Conservation (phyloP, 768 basidiomycete species). For the Rhizopogon salebrosus region DNA sequence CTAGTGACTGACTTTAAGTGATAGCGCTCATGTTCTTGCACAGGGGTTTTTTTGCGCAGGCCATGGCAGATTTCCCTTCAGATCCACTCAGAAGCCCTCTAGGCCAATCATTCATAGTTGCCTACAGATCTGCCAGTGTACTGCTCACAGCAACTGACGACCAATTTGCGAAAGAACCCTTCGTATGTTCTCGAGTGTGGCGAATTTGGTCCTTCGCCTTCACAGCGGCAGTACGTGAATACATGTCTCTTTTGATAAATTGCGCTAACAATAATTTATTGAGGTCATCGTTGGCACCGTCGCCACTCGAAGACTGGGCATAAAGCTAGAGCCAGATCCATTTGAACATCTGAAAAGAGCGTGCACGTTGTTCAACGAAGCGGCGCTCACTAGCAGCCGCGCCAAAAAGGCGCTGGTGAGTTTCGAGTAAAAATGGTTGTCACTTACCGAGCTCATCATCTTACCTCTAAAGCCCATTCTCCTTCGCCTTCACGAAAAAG, state of each 20-base stretch:
- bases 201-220: constrained; percentile 55
- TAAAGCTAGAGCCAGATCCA: constrained; percentile 42
- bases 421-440: background rate
- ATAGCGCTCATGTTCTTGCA: constrained; percentile 52
- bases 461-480: constrained; percentile 35
- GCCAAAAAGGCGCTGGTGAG: constrained; percentile 45
- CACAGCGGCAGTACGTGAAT: constrained; percentile 42
- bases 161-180: constrained; percentile 40
- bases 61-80: constrained; percentile 40
- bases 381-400: constrained; percentile 42
- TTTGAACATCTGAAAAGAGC: constrained; percentile 41
- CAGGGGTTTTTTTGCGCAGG: constrained; percentile 53
- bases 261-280: background rate
- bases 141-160: constrained; percentile 37
- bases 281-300: constrained; percentile 53
- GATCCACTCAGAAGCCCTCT: constrained; percentile 46
- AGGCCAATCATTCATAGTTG: constrained; percentile 44
- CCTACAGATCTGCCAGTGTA: constrained; percentile 46
- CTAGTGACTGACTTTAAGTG: constrained; percentile 3
- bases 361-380: constrained; percentile 39
- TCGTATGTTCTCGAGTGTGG: constrained; percentile 49
- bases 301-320: constrained; percentile 39
- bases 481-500: constrained; percentile 39
- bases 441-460: background rate
- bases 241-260: background rate